These are phyloP conservation scores for Lentinula novae-zelandiae DNA, from an alignment of 1,284 basidiomycete genomes.

Conservation along the genomic window DNA sequence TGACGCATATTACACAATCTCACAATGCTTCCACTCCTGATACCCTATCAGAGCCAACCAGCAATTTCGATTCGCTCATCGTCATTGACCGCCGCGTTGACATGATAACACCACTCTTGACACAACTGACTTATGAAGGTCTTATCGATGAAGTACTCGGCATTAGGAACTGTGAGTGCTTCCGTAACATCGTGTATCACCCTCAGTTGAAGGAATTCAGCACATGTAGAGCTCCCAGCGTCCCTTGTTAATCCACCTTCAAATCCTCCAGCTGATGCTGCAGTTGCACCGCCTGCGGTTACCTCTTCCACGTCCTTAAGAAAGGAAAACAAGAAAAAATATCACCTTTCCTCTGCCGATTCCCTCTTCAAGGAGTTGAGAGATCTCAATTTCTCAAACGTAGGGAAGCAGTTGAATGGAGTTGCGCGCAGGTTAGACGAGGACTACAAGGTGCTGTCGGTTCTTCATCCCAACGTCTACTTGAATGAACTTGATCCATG, in stretches of 20 bases:
- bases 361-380: constrained; percentile 82
- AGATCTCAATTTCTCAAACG: constrained; percentile 92
- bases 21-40: constrained; percentile 31
- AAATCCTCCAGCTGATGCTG: constrained; percentile 32
- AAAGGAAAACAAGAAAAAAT: constrained; percentile 83
- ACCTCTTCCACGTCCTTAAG: constrained; percentile 46
- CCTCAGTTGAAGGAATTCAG: constrained; percentile 35
- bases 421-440: constrained; percentile 86
- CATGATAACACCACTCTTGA: constrained; percentile 93
- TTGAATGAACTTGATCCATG: constrained; percentile 8
- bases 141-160: constrained; percentile 94
- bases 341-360: constrained; percentile 79
- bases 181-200: background rate
- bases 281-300: constrained; percentile 41
- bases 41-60: constrained; percentile 39
- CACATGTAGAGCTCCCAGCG: constrained; percentile 87
- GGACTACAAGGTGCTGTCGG: constrained; percentile 78
- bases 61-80: constrained; percentile 83
- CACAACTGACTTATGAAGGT: constrained; percentile 96
- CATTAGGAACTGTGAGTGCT: constrained; percentile 76
- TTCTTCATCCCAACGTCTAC: background rate
- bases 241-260: constrained; percentile 60
- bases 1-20: constrained; percentile 50
- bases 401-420: constrained; percentile 80
- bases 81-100: constrained; percentile 92